Conservation (phyloP, 2,329 filamentous ascomycete genomes). For the Erysiphe pulchra region DNA sequence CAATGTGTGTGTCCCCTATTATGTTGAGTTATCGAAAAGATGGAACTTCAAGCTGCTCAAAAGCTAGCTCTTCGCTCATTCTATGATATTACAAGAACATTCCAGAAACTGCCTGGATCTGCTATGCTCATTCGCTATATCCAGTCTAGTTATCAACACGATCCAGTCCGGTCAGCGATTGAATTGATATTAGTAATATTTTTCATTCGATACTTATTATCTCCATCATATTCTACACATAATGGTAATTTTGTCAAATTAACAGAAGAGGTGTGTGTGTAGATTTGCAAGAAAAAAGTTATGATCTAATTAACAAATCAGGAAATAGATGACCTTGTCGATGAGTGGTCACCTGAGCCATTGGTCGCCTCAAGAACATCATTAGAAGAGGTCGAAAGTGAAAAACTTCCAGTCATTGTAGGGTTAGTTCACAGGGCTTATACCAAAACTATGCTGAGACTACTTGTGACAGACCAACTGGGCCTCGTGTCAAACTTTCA, state of each 20-base stretch:
- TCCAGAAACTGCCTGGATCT: too few relatives aligned
- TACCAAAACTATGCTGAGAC: slow-evolving; percentile 1
- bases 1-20: too few relatives aligned
- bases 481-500: slow-evolving; percentile 67
- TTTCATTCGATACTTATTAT: too few relatives aligned
- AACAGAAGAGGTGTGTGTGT: slow-evolving; percentile 39
- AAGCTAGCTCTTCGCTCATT: too few relatives aligned
- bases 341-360: slow-evolving; percentile 89
- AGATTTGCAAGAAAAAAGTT: neutral
- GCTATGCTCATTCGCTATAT: too few relatives aligned
- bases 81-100: too few relatives aligned
- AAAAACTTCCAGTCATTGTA: slow-evolving; percentile 66
- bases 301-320: slow-evolving; percentile 9
- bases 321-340: slow-evolving; percentile 91
- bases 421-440: slow-evolving; percentile 29
- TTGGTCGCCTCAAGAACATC: slow-evolving; percentile 49
- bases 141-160: too few relatives aligned
- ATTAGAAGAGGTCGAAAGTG: slow-evolving; percentile 58
- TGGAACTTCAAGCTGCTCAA: too few relatives aligned
- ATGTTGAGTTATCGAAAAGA: too few relatives aligned
- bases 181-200: too few relatives aligned
- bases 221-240: too few relatives aligned
- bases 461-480: slow-evolving; percentile 39
- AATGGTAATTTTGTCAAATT: slow-evolving; percentile 76
- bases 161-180: too few relatives aligned